phyloP scores from a whole-genome alignment of 306 rosid species.

The Acacia crassicarpa region DNA sequence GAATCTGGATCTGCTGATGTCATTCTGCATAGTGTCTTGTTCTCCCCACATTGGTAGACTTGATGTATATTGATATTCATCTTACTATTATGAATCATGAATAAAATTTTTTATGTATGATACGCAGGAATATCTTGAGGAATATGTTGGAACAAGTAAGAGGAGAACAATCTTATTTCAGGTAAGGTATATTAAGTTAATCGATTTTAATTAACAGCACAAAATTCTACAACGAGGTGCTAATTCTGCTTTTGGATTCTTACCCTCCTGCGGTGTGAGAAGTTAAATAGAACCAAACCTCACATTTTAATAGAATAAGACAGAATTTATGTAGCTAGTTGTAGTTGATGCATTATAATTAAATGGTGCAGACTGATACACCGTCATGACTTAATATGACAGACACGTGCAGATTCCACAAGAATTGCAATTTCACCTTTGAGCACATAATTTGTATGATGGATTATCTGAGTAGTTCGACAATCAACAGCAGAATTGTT shows the following conservation, averaged over 20 bases:
- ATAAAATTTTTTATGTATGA: slow-evolving; percentile 1
- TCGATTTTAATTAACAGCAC: not conserved
- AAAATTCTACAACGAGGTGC: not conserved
- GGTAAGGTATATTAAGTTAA: slow-evolving; percentile 44
- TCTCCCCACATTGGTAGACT: not conserved
- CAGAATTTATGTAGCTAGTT: not conserved
- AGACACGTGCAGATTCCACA: not conserved
- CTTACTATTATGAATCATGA: slow-evolving; percentile 16
- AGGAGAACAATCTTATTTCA: slow-evolving; percentile 74
- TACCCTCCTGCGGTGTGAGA: slow-evolving; percentile 2
- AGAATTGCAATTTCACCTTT: not conserved
- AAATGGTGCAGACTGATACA: slow-evolving; percentile 6
- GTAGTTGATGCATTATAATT: not conserved
- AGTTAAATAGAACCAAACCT: slow-evolving; percentile 5
- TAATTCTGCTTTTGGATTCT: slow-evolving; percentile 15
- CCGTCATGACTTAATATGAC: slow-evolving; percentile 1
- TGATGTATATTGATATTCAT: not conserved
- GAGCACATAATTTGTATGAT: not conserved
- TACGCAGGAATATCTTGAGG: slow-evolving; percentile 95
- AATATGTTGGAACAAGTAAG: slow-evolving; percentile 63
- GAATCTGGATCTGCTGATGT: slow-evolving; percentile 1
- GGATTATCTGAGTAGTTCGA: not conserved
- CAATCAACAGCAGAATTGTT: not conserved
- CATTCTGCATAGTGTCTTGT: slow-evolving; percentile 8
- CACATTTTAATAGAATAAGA: not conserved